Base-by-base conservation (phyloP, 192 early-diverging fungal species). In the Coemansia sp. region DNA sequence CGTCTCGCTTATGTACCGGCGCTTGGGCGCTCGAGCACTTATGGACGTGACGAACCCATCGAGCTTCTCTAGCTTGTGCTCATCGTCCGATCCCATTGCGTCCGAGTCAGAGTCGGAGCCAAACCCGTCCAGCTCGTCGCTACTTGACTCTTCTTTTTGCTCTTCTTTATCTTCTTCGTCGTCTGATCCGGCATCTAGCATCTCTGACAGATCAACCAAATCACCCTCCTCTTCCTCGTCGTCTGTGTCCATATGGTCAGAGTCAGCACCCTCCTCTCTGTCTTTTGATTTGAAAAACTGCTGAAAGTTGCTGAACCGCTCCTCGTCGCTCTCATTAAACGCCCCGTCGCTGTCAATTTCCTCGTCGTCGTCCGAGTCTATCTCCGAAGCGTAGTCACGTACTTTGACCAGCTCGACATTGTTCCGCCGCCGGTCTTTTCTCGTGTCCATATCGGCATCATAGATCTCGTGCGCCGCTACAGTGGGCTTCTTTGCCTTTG, bases 301-400 rank as follows among this genome's bases (percentile, higher is more conserved):
- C 53, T 56, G 21, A 47, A 39, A 93, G 49, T 81, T 68, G 26
- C 89, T 91, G 67, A 92, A 97, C 54, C 86, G 74, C 54, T 94
- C 90, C 53, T 95, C 93, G 61, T 95, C 94, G 48, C 81, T 83
- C 12, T 88, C 88, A 53, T 93, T 85, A 78, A 95, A 95, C 5
- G 94, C 94, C 26, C 90, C 92, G 64, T 98, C 94, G 43, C 93
- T 92, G 37, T 91, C 88, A 51, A 96, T 94, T 59, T 96, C 94
- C 67, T 98, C 94, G 66, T 98, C 94, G 69, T 98, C 93, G 59
- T 94, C 93, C 4, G 85, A 81, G 22, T 90, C 86, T 37, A 97
- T 92, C 22, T 85, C 90, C 6, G 86, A 84, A 57, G 92, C 84
- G 73, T 90, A 93, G 61, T 82, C 74, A 8, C 77, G 72, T 21